Base-by-base conservation (phyloP, 1,284 basidiomycete genomes). In the Marasmius fiardii region DNA sequence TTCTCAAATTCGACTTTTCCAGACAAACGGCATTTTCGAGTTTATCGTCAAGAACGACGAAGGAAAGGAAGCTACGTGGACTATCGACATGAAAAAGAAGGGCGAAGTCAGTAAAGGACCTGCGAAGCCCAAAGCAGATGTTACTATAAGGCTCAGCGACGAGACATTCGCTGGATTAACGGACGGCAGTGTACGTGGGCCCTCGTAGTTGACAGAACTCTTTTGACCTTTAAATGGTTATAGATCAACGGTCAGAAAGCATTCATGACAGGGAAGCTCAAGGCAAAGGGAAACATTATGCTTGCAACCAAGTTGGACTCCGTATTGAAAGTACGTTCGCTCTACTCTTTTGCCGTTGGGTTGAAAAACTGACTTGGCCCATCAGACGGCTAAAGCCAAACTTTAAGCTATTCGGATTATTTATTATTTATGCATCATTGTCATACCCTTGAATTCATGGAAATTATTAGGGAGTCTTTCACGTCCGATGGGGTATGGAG, bases 71-170 rank as follows among this genome's bases (percentile, higher is more conserved):
- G 91, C 79, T 48, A 79, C 80, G 47, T 95, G 92, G 92, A 95
- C 93, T n/a, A 93, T 98, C 64, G 96, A 98, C 79, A 71, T 98
- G 68, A 99, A 99, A 83, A 91, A 94, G 75, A 81, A 84, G 34
- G 92, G 91, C 26, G 78, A 81, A 35, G 84, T 96, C 26, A 87
- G 87, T 74, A 88, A 91, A 72, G 94, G 93, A 39, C 53, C 77
- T 20, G 88, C 89, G 2, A 85, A 88, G 59, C 76, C 81, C 58
- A 88, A 87, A 68, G 73, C 86, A 34, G 92, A 92, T 66, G 92
- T 93, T 52, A 88, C 85, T 11, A 82, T 94, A 69, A 78, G 86
- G 56, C 75, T 93, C 58, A 77, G 81, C n/a, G 88, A 92, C 69
- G 85, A 86, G 11, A 83, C 82, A 21, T 83, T 92, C 63, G 66